Evolutionary conservation across 1,139 yeast species (phyloP).

Genomic region (Geotrichum aggregatum): DNA sequence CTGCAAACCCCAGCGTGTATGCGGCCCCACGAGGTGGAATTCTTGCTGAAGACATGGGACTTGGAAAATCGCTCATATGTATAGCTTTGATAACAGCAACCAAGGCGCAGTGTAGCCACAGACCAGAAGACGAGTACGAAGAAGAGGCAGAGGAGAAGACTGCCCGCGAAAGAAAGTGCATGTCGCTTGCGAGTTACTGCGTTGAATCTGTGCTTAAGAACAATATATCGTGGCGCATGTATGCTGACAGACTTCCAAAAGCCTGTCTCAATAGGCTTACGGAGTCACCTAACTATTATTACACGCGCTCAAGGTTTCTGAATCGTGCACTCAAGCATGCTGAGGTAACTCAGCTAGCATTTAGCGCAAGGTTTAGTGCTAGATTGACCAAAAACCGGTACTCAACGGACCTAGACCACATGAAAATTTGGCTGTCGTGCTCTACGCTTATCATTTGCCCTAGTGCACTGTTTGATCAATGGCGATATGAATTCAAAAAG

Average conservation of each 20-base stretch:
- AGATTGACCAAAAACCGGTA: conserved; percentile 24
- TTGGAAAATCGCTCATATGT: conserved; percentile 68
- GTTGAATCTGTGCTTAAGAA: conserved; percentile 43
- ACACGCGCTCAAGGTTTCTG: conserved; percentile 9
- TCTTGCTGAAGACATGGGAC: conserved; percentile 72
- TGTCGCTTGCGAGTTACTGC: conserved; percentile 45
- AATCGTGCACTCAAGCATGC: conserved; percentile 32
- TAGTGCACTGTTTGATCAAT: conserved; percentile 61
- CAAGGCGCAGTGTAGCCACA: conserved; percentile 47
- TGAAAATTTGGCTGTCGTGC: conserved; percentile 45
- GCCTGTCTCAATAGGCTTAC: conserved; percentile 37
- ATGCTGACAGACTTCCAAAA: conserved; percentile 42
- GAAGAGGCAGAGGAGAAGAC: conserved; percentile 17
- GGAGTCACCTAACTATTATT: conserved; percentile 11
- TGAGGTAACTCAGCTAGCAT: conserved; percentile 17
- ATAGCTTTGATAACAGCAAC: conserved; percentile 57
- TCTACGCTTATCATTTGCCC: conserved; percentile 63
- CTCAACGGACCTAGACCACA: conserved; percentile 24
- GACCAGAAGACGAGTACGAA: conserved; percentile 38
- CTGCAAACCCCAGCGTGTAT: conserved; percentile 41
- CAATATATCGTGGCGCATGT: conserved; percentile 58
- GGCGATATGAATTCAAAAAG: conserved; percentile 56
- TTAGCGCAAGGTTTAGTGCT: conserved; percentile 24
- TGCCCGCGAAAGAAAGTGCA: conserved; percentile 15
- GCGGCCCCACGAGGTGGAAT: conserved; percentile 53